Evolutionary conservation across 2,329 filamentous ascomycete species (phyloP).

Genomic region (Endocalyx cinctus): DNA sequence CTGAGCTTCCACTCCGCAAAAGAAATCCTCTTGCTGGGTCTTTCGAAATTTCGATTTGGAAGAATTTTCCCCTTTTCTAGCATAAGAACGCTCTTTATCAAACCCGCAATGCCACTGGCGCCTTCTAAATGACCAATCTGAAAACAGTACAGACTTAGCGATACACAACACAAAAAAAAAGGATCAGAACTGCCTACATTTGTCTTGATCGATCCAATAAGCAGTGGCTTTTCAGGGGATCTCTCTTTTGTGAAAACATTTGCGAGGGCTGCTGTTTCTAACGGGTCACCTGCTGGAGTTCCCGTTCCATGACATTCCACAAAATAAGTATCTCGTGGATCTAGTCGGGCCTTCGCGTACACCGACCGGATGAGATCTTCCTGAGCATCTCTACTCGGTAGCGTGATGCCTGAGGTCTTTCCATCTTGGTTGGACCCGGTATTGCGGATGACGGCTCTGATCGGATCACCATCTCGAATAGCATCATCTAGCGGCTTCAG

Average conservation of each 20-base stretch:
- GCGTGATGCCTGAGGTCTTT: slow-evolving; percentile 38
- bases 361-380: slow-evolving; percentile 25
- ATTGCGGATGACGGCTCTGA: slow-evolving; percentile 34
- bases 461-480: slow-evolving; percentile 33
- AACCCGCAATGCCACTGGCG: slow-evolving; percentile 18
- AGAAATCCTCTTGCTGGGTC: slow-evolving; percentile 11
- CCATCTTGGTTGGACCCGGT: slow-evolving; percentile 39
- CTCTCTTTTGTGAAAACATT: too few relatives aligned
- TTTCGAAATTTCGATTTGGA: slow-evolving; percentile 16
- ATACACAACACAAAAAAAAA: too few relatives aligned
- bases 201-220: too few relatives aligned
- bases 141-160: too few relatives aligned
- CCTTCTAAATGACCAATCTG: slow-evolving; percentile 27
- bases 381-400: slow-evolving; percentile 36
- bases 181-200: too few relatives aligned
- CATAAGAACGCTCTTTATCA: slow-evolving; percentile 27
- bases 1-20: slow-evolving; percentile 7
- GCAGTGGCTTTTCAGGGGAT: too few relatives aligned
- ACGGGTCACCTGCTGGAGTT: too few relatives aligned
- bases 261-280: too few relatives aligned
- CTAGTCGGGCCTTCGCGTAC: slow-evolving; percentile 28
- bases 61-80: slow-evolving; percentile 27
- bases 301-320: slow-evolving; percentile 29
- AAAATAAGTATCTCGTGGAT: slow-evolving; percentile 15
- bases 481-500: slow-evolving; percentile 38